Base-by-base conservation (phyloP, 148 eudicot genomes). In the Vaccinium vitisidaea region DNA sequence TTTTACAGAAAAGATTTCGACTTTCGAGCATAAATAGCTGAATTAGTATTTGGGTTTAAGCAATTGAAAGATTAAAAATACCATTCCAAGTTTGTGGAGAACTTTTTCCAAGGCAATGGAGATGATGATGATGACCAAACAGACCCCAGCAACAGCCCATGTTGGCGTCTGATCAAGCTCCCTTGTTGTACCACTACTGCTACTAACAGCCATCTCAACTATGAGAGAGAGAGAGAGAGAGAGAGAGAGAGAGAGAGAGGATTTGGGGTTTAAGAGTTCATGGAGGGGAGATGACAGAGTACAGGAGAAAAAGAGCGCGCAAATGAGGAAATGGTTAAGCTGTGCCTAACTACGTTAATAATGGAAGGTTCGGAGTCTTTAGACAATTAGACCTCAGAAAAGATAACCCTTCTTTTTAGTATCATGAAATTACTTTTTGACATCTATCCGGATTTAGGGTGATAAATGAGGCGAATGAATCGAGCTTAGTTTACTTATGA, bases 101-200 rank as follows among this genome's bases (percentile, higher is more conserved):
- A 83, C 82, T 75, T 88, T 93, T 83, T 93, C 98, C 58, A 95
- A 65, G 83, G 83, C 80, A 83, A 95, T 88, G 23, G 98, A 95
- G 78, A 93, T 89, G 75, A 95, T 80, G 83, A 95, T 92, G 79
- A 95, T 91, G 50, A 88, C 85, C 46, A 94, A 89, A 86, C 97
- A 93, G 78, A 95, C 90, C 80, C 92, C 91, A 74, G 98, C 95
- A 48, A 95, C 98, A 0, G 98, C 95, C 98, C 98, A 95, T 76
- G 96, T 95, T 43, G 98, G 94, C 73, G 98, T 95, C 80, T 93
- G 90, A 80, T 88, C 89, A 63, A 94, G 94, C 85, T 87, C 52
- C 82, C 94, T 91, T 36, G 75, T 9, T 15, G 15, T 19, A 15
- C 23, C 50, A 7, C 23, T 82, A 88, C 91, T 90, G 49, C 87